These are phyloP conservation scores for Globisporangium takayamanum DNA, from an alignment of 352 stramenopile genomes.

Conservation along the genomic window DNA sequence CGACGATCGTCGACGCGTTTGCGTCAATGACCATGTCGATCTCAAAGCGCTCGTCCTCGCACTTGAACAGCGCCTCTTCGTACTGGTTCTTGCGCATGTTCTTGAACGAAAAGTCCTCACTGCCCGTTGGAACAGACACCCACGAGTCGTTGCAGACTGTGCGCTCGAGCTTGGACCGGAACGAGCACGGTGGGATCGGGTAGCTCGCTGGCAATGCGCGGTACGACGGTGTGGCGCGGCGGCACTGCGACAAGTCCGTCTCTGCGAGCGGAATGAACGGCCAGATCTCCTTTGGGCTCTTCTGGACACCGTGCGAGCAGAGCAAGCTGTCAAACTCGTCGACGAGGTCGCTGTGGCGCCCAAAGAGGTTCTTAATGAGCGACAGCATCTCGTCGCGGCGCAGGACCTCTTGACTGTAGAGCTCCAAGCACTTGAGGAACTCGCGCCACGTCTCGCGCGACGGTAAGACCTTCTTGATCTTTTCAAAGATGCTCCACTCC, in stretches of 20 bases:
- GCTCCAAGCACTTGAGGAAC: slow-evolving; percentile 98
- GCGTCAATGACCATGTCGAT: slow-evolving; percentile 95
- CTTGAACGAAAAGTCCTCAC: slow-evolving; percentile 98
- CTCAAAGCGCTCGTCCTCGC: slow-evolving; percentile 96
- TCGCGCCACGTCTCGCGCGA: slow-evolving; percentile 94
- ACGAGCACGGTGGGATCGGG: slow-evolving; percentile 94
- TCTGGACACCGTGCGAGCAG: slow-evolving; percentile 68
- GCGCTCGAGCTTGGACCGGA: slow-evolving; percentile 88
- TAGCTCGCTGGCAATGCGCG: slow-evolving; percentile 96
- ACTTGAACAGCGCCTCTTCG: slow-evolving; percentile 98
- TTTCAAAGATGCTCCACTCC: slow-evolving; percentile 92
- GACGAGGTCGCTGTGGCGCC: slow-evolving; percentile 75
- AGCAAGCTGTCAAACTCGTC: slow-evolving; percentile 77
- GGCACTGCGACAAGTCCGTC: slow-evolving; percentile 88
- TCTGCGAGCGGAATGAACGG: slow-evolving; percentile 89
- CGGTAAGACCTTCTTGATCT: slow-evolving; percentile 90
- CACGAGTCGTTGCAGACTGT: slow-evolving; percentile 95
- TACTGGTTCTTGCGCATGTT: slow-evolving; percentile 99
- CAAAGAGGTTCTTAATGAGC: slow-evolving; percentile 85
- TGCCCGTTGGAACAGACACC: slow-evolving; percentile 97
- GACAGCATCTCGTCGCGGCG: slow-evolving; percentile 85
- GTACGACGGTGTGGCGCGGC: slow-evolving; percentile 95
- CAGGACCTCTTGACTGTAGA: slow-evolving; percentile 97
- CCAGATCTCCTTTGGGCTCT: slow-evolving; percentile 86
- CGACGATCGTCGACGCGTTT: slow-evolving; percentile 92